phyloP scores from a whole-genome alignment of 2,329 filamentous ascomycete species.

The Claviceps sp. region DNA sequence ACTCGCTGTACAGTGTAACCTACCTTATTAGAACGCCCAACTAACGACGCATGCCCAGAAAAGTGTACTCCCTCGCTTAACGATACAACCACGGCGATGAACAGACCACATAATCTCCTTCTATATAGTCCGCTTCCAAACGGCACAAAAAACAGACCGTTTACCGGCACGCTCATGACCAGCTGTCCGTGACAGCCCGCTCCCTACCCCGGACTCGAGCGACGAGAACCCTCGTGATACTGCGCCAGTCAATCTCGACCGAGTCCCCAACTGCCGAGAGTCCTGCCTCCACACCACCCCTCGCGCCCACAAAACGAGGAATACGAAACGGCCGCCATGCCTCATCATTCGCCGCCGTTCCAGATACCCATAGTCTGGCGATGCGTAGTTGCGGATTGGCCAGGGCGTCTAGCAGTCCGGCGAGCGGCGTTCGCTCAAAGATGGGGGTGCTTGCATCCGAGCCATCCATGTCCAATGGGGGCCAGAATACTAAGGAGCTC shows the following conservation, averaged over 20 bases:
- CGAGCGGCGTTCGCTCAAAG: conserved; percentile 17
- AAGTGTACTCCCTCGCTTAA: no score
- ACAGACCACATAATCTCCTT: not conserved
- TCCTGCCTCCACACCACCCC: not conserved
- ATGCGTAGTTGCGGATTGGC: conserved; percentile 30
- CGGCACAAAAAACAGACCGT: not conserved
- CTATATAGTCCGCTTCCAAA: not conserved
- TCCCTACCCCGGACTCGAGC: not conserved
- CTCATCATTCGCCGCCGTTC: conserved; percentile 17
- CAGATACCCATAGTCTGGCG: conserved; percentile 24
- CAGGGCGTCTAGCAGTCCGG: conserved; percentile 27
- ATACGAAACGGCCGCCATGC: conserved; percentile 4
- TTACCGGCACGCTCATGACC: not conserved
- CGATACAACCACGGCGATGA: not conserved
- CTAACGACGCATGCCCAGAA: no score
- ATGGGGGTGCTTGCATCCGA: not conserved
- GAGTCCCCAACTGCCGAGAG: not conserved
- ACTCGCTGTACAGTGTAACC: no score
- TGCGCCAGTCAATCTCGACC: conserved; percentile 1
- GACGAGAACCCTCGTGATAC: not conserved
- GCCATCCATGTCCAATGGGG: not conserved
- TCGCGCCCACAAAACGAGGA: conserved; percentile 7
- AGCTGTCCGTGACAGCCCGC: not conserved
- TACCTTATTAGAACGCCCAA: no score
- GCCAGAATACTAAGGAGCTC: not conserved